Evolutionary conservation across 1,139 yeast genomes (phyloP), one percentile per base, ranked within the genome.

Genomic region (Protomyces gravidus): DNA sequence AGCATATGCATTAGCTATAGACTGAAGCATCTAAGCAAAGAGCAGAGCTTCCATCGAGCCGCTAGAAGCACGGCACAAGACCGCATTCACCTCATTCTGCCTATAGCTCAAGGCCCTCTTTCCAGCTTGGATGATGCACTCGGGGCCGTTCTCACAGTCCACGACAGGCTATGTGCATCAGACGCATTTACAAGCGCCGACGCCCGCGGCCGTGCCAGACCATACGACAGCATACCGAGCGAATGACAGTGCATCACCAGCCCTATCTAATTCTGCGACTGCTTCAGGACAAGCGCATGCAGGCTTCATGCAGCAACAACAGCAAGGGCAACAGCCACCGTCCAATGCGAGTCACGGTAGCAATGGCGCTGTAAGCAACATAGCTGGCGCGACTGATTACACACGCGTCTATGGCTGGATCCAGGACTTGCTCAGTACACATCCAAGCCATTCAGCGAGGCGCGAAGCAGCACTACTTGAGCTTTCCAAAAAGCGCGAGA

Each of bases 401-500:
- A 89, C 87, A 62, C 87, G 88, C 69, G 94, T 90, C 15, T 87
- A 85, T 70, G 85, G 84, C 64, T 89, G 97, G 96, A 86, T 92
- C 53, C 79, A 86, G 30, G 97, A 90, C 70, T 77, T 92, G 59
- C 89, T 89, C 42, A 46, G 52, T 30, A 51, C 61, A 13, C 59
- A 50, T 30, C 53, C 55, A 11, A 32, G 47, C 9, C 36, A 55
- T 17, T 39, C 53, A 21, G 53, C 53, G 9, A 48, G 49, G 5
- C 82, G 95, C 68, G 98, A 92, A 69, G 88, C 92, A 68, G 97
- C 98, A 1, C 76, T 92, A 61, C 68, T 89, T 64, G 97, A 90
- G 70, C 76, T 92, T 55, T 97, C 97, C 6, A 89, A 92, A 70
- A 90, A 89, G 68, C 79, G 98, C 65, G 98, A 92, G 69, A 92